Evolutionary conservation across 192 early-diverging fungal species (phyloP), one percentile per base, ranked within the genome.

Genomic region (Lobosporangium transversale): DNA sequence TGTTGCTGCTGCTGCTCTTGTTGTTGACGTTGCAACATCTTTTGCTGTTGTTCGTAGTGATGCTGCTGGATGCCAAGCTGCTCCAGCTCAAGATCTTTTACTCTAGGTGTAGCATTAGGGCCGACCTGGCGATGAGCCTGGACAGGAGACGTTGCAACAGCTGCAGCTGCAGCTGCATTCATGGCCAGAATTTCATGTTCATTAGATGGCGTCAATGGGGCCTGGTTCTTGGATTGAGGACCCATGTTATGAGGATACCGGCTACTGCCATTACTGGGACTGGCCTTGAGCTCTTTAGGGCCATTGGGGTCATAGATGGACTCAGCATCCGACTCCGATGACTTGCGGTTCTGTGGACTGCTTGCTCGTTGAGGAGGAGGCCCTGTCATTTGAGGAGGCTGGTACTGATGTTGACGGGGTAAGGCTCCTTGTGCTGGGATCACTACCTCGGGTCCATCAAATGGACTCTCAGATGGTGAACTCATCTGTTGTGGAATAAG

Each of bases 51-150:
- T 21, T 65, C 70, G 7, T 42, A 12, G n/a, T 66, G 71, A 4
- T 74, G 70, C 15, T 74, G 70, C 42, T 74, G 70, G 40, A 66
- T 55, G 61, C 66, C 71, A 37, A 75, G 24, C 2, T 49, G 62
- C 44, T 74, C 62, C 70, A 71, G 62, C 24, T 71, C 69, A 50
- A 71, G 62, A 33, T 61, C 59, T 26, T 59, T 68, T 33, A 57
- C 40, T 17, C 54, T 52, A n/a, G 67, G 66, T 29, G 66, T 40
- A 9, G 58, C 66, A 45, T 15, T 44, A 26, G 57, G 43, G 10
- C 33, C 56, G 20, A 54, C 4, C 27, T 62, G 61, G 1, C 60
- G 60, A 10, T 71, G 52, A 32, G 36, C 45, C 30, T 35, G 60
- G 33, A 26, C 48, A 18, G 70, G 70, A 15, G 70, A 58, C 1